These are phyloP conservation scores for Globisporangium parvum DNA, from an alignment of 352 stramenopile species.

Conservation along the genomic window DNA sequence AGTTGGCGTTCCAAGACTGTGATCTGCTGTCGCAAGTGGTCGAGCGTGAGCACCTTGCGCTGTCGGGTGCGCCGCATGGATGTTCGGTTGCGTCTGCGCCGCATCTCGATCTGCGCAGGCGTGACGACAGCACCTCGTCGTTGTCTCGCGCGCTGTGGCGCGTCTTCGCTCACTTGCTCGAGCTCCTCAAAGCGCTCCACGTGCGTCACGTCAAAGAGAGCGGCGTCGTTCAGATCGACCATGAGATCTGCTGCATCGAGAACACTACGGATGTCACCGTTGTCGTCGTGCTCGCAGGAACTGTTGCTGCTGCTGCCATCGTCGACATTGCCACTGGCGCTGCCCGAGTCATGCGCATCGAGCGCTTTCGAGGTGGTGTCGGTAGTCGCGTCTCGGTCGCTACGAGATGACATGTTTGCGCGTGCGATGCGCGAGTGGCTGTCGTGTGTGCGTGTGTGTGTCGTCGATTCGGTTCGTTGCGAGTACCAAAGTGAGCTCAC, in stretches of 20 bases:
- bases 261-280: not conserved
- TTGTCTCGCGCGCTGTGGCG: not conserved
- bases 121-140: not conserved
- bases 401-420: no score
- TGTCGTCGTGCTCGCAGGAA: not conserved
- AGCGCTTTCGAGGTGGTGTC: not conserved
- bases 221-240: not conserved
- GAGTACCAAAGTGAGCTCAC: no score
- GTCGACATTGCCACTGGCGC: not conserved
- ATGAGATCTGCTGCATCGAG: not conserved
- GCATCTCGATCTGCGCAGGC: constrained; percentile 5
- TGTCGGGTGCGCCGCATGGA: constrained; percentile 20
- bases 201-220: not conserved
- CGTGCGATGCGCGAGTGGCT: no score
- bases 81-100: constrained; percentile 21
- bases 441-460: no score
- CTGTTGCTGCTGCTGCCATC: not conserved
- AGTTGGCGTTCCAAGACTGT: constrained; percentile 1
- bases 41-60: constrained; percentile 9
- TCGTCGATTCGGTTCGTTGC: no score
- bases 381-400: not conserved
- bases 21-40: constrained; percentile 9
- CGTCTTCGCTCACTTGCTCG: not conserved
- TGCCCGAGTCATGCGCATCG: not conserved
- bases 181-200: not conserved